Evolutionary conservation across 108 stramenopile species (phyloP).

Genomic region (Pseudonitzschia multiseries): DNA sequence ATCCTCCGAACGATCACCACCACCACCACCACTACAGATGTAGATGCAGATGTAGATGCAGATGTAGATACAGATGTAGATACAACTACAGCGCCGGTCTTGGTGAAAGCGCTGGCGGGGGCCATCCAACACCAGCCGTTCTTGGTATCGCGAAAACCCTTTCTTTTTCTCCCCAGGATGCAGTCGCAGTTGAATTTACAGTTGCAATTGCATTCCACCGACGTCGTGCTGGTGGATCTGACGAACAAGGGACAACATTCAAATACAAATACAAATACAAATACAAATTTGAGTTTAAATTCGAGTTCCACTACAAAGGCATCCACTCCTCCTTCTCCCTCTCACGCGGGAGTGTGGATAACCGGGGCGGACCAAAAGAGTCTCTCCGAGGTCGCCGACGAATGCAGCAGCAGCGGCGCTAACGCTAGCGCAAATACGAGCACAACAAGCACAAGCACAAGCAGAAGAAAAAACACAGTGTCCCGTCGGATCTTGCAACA

Average conservation of each 20-base stretch:
- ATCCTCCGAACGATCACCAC: constrained; percentile 19
- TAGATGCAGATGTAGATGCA: no score
- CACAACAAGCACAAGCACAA: no score
- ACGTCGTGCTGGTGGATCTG: constrained; percentile 14
- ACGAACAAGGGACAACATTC: background rate
- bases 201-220: constrained; percentile 23
- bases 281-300: no score
- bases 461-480: background rate
- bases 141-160: constrained; percentile 2
- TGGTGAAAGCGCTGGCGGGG: constrained; percentile 39
- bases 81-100: constrained; percentile 38
- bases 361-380: constrained; percentile 1
- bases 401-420: no score
- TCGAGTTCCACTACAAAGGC: no score
- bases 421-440: no score
- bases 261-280: no score
- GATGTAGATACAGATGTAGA: no score
- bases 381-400: constrained; percentile 15
- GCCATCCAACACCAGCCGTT: constrained; percentile 31
- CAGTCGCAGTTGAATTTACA: no score
- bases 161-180: constrained; percentile 17
- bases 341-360: constrained; percentile 25
- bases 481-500: constrained; percentile 3
- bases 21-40: no score
- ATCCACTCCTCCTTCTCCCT: no score